Conservation (phyloP, 352 stramenopile genomes). For the Pythium guiyangense region DNA sequence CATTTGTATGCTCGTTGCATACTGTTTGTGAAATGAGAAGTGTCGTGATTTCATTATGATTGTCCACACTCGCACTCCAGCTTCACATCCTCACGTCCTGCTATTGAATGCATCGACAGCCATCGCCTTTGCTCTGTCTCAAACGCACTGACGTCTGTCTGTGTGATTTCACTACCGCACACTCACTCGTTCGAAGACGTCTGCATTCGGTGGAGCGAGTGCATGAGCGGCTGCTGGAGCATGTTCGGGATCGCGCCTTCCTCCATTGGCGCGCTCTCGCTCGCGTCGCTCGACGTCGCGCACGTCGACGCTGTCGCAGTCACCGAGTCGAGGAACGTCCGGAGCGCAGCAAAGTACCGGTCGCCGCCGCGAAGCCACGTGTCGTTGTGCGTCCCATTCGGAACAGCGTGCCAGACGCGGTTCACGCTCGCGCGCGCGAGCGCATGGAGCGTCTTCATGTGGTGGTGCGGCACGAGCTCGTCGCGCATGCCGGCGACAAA, state of each 20-base stretch:
- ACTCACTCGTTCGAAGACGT: no score
- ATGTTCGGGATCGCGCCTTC: conserved; percentile 73
- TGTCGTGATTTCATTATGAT: no score
- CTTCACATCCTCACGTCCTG: no score
- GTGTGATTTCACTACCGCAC: no score
- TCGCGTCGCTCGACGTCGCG: conserved; percentile 8
- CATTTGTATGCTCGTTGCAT: no score
- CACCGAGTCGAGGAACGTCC: conserved; percentile 58
- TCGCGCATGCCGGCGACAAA: conserved; percentile 90
- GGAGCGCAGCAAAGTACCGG: conserved; percentile 79
- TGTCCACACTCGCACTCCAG: no score
- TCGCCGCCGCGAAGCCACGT: conserved; percentile 89
- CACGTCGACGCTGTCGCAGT: conserved; percentile 7
- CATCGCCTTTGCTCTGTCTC: no score
- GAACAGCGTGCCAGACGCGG: conserved; percentile 69
- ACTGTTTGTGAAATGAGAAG: no score
- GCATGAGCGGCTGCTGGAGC: conserved; percentile 57
- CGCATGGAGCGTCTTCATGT: conserved; percentile 83
- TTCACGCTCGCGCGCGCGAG: conserved; percentile 50
- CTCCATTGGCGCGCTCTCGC: background rate
- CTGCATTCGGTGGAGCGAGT: conserved; percentile 20
- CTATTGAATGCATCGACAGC: no score
- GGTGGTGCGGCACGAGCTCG: conserved; percentile 88
- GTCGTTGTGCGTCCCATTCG: conserved; percentile 94
- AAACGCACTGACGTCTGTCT: no score